Evolutionary conservation across 2,329 filamentous ascomycete genomes (phyloP), one percentile per base, ranked within the genome.

Genomic region (Fusarium buharicum): DNA sequence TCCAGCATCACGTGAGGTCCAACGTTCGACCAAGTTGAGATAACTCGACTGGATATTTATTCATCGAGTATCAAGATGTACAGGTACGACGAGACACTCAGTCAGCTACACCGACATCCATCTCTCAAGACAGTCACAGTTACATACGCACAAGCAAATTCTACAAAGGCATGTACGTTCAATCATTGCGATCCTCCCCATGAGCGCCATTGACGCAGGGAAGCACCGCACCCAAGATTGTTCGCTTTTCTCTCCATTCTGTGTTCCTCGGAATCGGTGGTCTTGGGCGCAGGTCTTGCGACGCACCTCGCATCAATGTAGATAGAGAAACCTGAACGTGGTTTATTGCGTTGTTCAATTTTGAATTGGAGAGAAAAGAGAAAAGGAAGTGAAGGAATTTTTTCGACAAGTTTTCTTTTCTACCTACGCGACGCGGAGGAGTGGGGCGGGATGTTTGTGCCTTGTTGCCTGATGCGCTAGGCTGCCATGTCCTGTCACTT

Each of bases 221-320:
- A 77, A 83, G 78, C 82, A 84, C 80, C 82, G 82, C 82, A 84
- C 82, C 82, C 82, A 84, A 84, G 82, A 84, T 82, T 82, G 81
- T 79, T 78, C 82, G 80, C 70, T 75, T 81, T 79, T 62, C 73
- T 84, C 82, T 84, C 77, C 82, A 79, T 84, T 79, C 78, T 81
- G 70, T 76, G 74, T 75, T 77, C 74, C 79, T 76, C 75, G 70
- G 72, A 74, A 77, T 81, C 68, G 57, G 59, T 67, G 79, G 81
- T 84, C 82, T 56, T 84, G 81, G 81, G 77, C 68, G 70, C 71
- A 73, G 45, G 73, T 69, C 64, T 69, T 63, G 64, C 70, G 66
- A 72, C 73, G 73, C 75, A 78, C 81, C 81, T 84, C 80, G 76
- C 78, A 79, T 75, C 78, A 75, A 78, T 71, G 43, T 66, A 40